Base-by-base conservation (phyloP, 768 basidiomycete species). In the Boletus subcaerulescens region DNA sequence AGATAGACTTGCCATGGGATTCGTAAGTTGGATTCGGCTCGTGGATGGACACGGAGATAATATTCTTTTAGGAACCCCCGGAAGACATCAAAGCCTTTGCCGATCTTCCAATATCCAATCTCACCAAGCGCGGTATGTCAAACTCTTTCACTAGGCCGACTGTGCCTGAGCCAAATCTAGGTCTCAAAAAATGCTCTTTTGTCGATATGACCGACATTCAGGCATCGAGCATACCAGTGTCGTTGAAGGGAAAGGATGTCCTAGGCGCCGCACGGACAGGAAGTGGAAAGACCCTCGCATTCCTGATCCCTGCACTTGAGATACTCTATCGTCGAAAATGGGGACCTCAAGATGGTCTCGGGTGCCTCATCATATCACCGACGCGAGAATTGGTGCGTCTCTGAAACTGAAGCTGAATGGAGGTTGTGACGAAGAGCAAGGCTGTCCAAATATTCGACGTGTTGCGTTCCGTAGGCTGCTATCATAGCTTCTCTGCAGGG, bases 371-470 rank as follows among this genome's bases (percentile, higher is more conserved):
- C 58, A 91, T 99, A 50, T 93, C 91, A 1, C 96, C 96, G 4
- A 98, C 96, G 3, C 80, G 95, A 43, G 96, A 98, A 71, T 73
- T 98, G 60, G 93, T 93, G 63, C 46, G 86, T 77, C 14, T 43
- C 12, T 26, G 24, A 29, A 15, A 24, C 41, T 44, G 50, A 8
- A 42, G 49, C 26, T 31, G 14, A 43, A 43, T 33, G n/a, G 26
- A 41, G 24, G 44, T 52, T 45, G 36, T 58, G 33, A 64, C 52
- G 17, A 18, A 7, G 39, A 29, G 32, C 48, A 56, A 94, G 93
- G 96, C 96, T 2, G 91, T 98, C 17, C 97, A 99, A 77, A 99
- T 98, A 55, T 99, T 98, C 67, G 93, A 96, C 44, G 94, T 98
- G 8, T 71, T 99, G 29, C 84, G 93, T n/a, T 88, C 90, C 40